phyloP scores from a whole-genome alignment of 176 grass and related monocot species.

The Cenchrus purpureus region DNA sequence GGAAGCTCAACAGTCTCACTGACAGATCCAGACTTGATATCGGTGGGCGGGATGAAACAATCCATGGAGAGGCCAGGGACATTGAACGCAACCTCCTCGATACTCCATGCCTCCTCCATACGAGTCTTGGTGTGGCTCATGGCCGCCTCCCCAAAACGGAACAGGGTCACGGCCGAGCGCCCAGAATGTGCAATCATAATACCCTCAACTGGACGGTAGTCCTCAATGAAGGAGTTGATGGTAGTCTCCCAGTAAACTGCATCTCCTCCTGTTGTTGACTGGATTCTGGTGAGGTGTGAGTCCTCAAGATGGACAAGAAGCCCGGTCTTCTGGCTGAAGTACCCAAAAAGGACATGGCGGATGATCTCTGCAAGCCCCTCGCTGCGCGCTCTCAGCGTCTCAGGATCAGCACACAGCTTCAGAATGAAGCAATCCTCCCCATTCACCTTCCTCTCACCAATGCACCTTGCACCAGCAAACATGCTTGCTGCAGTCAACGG shows the following conservation, averaged over 20 bases:
- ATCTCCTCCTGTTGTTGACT: conserved; percentile 77
- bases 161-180: conserved; percentile 67
- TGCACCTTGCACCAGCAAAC: conserved; percentile 77
- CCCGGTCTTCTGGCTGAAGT: conserved; percentile 83
- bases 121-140: conserved; percentile 85
- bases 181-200: conserved; percentile 76
- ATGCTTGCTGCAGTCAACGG: conserved; percentile 77
- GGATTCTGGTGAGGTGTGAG: conserved; percentile 81
- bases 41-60: conserved; percentile 86
- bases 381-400: conserved; percentile 73
- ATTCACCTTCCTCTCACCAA: conserved; percentile 82
- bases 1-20: conserved; percentile 64
- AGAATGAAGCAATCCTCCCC: conserved; percentile 89
- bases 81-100: conserved; percentile 87
- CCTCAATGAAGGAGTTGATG: conserved; percentile 77
- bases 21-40: conserved; percentile 76
- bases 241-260: conserved; percentile 89
- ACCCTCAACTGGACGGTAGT: conserved; percentile 79
- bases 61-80: conserved; percentile 76
- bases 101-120: conserved; percentile 90
- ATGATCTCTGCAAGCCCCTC: conserved; percentile 86
- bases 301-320: conserved; percentile 78
- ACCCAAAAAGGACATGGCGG: conserved; percentile 82
- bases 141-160: conserved; percentile 76
- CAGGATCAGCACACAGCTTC: conserved; percentile 77